These are phyloP conservation scores for Botrytis squamosa DNA, from an alignment of 2,329 filamentous ascomycete genomes.

Conservation along the genomic window DNA sequence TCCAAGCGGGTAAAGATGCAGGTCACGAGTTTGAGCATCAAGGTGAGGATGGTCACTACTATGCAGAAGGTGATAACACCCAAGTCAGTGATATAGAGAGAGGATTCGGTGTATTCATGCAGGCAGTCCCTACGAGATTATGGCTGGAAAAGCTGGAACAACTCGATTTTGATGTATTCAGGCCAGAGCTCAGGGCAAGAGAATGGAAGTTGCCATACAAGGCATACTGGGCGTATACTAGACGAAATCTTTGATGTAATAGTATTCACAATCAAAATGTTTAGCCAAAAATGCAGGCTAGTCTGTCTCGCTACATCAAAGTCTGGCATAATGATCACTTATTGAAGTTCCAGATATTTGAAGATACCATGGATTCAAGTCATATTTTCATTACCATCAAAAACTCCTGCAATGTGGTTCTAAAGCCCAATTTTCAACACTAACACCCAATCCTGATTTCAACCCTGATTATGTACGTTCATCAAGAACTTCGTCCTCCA, in stretches of 20 bases:
- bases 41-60: slow-evolving; percentile 67
- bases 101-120: slow-evolving; percentile 78
- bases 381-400: neutral
- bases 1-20: slow-evolving; percentile 69
- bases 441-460: too few species aligned
- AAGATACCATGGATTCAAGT: neutral
- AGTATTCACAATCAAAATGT: neutral
- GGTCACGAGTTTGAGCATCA: slow-evolving; percentile 89
- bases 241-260: slow-evolving; percentile 45
- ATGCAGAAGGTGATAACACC: slow-evolving; percentile 45
- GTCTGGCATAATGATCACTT: neutral
- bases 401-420: neutral
- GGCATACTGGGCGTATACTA: slow-evolving; percentile 60
- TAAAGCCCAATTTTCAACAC: neutral
- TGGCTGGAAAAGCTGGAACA: slow-evolving; percentile 78
- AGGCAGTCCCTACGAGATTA: slow-evolving; percentile 71
- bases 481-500: neutral
- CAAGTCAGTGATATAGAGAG: slow-evolving; percentile 54
- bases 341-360: neutral
- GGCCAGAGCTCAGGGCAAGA: slow-evolving; percentile 59
- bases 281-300: neutral
- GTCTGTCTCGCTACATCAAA: neutral
- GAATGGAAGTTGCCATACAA: slow-evolving; percentile 87
- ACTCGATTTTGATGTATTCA: slow-evolving; percentile 79
- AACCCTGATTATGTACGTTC: neutral